Conservation (phyloP, 2,329 filamentous ascomycete species). For the Cryphonectria japonica region DNA sequence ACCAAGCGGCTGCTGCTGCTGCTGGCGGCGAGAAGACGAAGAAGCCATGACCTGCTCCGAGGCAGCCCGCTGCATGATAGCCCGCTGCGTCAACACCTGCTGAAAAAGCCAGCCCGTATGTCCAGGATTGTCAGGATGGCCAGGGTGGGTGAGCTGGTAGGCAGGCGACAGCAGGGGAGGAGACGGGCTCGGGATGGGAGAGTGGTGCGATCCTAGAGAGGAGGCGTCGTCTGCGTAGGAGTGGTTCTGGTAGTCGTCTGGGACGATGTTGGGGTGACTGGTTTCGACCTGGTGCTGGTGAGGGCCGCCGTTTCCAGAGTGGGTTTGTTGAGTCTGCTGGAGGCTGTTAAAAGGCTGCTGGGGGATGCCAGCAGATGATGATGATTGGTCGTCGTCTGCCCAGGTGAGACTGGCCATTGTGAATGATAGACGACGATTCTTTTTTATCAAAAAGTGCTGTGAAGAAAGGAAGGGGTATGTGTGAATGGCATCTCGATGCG, state of each 20-base stretch:
- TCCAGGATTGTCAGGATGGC: not conserved
- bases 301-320: not conserved
- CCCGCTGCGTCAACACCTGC: not conserved
- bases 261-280: not conserved
- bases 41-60: not conserved
- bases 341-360: not conserved
- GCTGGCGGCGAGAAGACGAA: not conserved
- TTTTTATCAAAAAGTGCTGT: not conserved
- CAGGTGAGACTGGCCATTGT: constrained; percentile 4
- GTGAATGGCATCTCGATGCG: not conserved
- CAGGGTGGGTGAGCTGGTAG: not conserved
- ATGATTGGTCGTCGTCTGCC: not conserved
- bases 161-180: not conserved
- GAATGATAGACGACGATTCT: not conserved
- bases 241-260: not conserved
- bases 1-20: not conserved
- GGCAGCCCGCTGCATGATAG: not conserved
- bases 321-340: not conserved
- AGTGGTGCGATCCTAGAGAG: not conserved
- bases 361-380: not conserved
- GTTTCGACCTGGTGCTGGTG: not conserved
- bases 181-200: not conserved
- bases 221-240: not conserved
- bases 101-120: not conserved
- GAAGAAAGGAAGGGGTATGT: not conserved